Evolutionary conservation across 2,329 filamentous ascomycete genomes (phyloP), one percentile per base, ranked within the genome.

Genomic region (Ophiostoma ulmi): DNA sequence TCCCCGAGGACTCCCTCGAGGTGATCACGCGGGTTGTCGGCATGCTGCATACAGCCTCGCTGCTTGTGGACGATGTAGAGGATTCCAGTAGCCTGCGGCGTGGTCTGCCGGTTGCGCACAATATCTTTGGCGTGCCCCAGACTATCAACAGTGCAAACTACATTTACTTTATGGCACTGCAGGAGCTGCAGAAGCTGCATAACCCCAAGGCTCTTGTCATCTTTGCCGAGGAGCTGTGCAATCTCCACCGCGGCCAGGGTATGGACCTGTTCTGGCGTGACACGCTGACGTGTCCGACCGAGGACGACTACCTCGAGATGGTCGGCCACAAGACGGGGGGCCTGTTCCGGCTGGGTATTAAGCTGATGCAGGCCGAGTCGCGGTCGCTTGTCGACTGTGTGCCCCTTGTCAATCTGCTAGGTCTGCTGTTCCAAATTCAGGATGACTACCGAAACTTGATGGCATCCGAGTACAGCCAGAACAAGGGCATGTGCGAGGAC

Each of bases 401-500:
- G 44, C 90, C 92, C 22, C 87, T 99, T 22, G 92, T 96, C 77
- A 96, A 93, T 79, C 83, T 93, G 41, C 87, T 96, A 71, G 93
- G 93, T 41, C 87, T 95, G 70, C 88, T 95, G 78, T 97, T 93
- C 84, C 93, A 97, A 80, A 95, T 97, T 80, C 88, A 91, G 75
- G 92, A 94, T 82, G 95, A 99, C 84, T 97, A 97, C 82, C 88
- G 93, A 79, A 98, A 98, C 79, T 88, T 99, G 63, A 87, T 85
- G 39, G 87, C 85, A 22, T 82, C 81, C n/a, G 85, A 89, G 76
- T 97, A 97, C 83, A 89, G 89, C 52, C 84, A 90, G 74, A 94
- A 97, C 80, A 98, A 98, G 82, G 95, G 94, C 68, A 87, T 97
- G 75, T 97, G 92, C 80, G 94, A 98, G 82, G 95, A 98, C 80